phyloP scores from a whole-genome alignment of 768 basidiomycete species.

The Boletus barrowsii region DNA sequence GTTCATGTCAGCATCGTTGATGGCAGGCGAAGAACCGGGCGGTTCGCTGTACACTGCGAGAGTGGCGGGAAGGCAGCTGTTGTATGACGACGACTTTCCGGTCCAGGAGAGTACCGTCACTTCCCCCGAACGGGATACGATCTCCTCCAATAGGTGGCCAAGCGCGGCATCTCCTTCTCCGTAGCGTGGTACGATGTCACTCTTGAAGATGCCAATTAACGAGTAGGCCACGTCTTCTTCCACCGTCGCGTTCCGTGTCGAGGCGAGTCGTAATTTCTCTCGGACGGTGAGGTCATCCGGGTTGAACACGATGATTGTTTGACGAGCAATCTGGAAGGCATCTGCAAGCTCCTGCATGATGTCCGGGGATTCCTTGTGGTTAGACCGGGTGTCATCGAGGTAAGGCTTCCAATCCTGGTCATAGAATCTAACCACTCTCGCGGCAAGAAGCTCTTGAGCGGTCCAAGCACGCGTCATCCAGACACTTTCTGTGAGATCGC shows the following conservation, averaged over 20 bases:
- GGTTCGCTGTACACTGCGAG: neutral
- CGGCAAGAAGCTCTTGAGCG: constrained; percentile 14
- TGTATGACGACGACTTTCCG: too few species aligned
- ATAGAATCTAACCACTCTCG: constrained; percentile 10
- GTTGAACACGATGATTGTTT: constrained; percentile 2
- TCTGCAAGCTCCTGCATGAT: constrained; percentile 9
- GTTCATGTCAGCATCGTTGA: neutral
- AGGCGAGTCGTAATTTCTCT: neutral
- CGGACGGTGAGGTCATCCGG: constrained; percentile 2
- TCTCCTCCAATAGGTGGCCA: constrained; percentile 1
- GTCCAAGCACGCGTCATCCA: constrained; percentile 20
- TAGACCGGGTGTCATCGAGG: neutral
- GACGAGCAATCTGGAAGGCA: constrained; percentile 1
- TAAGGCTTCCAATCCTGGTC: constrained; percentile 8
- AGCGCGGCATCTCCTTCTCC: constrained; percentile 7
- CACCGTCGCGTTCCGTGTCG: too few species aligned
- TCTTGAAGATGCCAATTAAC: neutral
- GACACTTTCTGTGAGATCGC: neutral
- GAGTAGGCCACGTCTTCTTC: too few species aligned
- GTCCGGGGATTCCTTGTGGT: constrained; percentile 11
- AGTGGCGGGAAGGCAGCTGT: constrained; percentile 3
- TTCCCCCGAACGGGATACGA: too few species aligned
- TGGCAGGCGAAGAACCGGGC: neutral
- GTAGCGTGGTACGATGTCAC: neutral
- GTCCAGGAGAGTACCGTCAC: neutral